Evolutionary conservation across 768 basidiomycete species (phyloP).

Genomic region (Amanita brunnescens): DNA sequence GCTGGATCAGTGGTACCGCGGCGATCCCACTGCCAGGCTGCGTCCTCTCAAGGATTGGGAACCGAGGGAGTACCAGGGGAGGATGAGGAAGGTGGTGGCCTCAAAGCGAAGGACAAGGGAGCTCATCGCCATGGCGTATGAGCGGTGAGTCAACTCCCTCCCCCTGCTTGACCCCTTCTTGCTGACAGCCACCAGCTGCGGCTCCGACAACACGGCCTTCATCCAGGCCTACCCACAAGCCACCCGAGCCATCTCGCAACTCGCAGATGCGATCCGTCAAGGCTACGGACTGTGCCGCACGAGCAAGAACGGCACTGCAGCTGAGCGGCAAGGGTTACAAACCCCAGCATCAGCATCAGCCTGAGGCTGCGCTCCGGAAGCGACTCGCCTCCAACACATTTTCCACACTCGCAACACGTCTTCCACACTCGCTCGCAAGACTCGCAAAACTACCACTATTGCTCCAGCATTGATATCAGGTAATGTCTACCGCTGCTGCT

Average conservation of each 20-base stretch:
- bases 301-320: neutral
- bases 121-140: neutral
- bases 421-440: no score
- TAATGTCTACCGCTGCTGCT: no score
- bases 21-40: neutral
- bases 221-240: neutral
- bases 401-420: no score
- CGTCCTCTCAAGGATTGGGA: neutral
- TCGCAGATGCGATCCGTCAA: neutral
- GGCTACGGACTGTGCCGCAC: neutral
- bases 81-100: neutral
- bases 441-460: no score
- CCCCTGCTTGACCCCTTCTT: neutral
- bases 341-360: no score
- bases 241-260: neutral
- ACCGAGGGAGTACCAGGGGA: neutral
- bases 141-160: neutral
- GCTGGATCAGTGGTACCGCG: neutral
- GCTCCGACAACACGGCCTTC: neutral
- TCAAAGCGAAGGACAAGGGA: neutral
- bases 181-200: neutral
- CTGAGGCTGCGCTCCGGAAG: no score
- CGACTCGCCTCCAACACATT: no score
- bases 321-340: no score
- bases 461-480: no score